Base-by-base conservation (phyloP, 2,329 filamentous ascomycete species). In the Phaeosphaeria sp. region DNA sequence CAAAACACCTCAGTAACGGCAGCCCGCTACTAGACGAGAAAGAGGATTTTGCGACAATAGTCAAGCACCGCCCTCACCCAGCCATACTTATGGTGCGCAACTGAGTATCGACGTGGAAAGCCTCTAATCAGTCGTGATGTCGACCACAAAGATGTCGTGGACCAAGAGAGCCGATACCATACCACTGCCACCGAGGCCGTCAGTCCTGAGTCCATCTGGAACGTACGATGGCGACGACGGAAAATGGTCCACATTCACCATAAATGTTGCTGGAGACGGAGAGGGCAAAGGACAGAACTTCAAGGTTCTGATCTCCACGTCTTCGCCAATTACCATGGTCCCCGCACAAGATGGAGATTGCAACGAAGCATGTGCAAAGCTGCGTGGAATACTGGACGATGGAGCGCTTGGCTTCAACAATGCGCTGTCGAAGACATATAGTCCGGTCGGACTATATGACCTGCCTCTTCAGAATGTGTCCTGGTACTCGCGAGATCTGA, bases 181-280 rank as follows among this genome's bases (percentile, higher is more conserved):
- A 13, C 56, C 55, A 3, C 36, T 63, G 3, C 64, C 59, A 18
- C 59, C 58, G 6, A 42, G 33, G 9, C 69, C 70, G 2, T 53
- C 56, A 13, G 52, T 59, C 2, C 42, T 76, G 17, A 46, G 20
- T 3, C 51, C 72, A 0, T 73, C 55, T 52, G 67, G 67, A 6
- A 18, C 44, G 2, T 77, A 65, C 21, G 76, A 80, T 39, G 78
- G 78, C 21, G 74, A 77, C 50, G 78, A 81, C 59, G 78, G 79
- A 1, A 67, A 60, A 46, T 81, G 79, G 79, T 80, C 78, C 1
- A 75, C 69, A 1, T 81, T 81, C 56, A 56, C 55, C n/a, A 71
- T 80, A 60, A 76, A 77, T 33, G 62, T 79, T 1, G 78, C 78
- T 11, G 68, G 71, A 13, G 63, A 67, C 13, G 52, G 27, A 5